Evolutionary conservation across 495 filamentous ascomycete species (phyloP).

Genomic region (Cercophora samala): DNA sequence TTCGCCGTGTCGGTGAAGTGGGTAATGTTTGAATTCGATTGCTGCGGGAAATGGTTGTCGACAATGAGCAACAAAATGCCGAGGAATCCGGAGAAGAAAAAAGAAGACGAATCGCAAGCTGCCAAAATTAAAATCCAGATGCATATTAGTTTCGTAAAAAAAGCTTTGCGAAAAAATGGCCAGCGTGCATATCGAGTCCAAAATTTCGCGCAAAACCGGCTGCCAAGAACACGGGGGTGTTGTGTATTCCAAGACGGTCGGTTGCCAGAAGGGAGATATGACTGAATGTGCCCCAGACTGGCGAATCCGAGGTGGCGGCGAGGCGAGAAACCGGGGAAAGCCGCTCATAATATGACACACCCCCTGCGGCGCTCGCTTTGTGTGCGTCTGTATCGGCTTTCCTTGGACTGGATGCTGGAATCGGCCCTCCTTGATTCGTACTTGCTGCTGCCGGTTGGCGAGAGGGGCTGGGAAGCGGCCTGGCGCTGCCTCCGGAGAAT

Average conservation of each 20-base stretch:
- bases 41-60: constrained; percentile 18
- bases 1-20: constrained; percentile 32
- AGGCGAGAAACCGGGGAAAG: neutral
- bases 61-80: constrained; percentile 25
- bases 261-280: neutral
- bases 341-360: constrained; percentile 40
- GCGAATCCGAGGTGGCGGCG: neutral
- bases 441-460: constrained; percentile 35
- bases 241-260: constrained; percentile 4
- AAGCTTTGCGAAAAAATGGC: constrained; percentile 15
- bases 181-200: constrained; percentile 11
- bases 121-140: constrained; percentile 10
- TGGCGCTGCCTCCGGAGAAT: constrained; percentile 80
- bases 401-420: constrained; percentile 20
- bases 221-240: constrained; percentile 4
- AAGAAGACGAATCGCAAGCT: constrained; percentile 11
- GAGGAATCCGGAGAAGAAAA: constrained; percentile 11
- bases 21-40: constrained; percentile 23
- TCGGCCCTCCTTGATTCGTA: constrained; percentile 28
- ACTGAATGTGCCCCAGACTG: neutral
- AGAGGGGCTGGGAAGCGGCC: constrained; percentile 40
- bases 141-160: constrained; percentile 4
- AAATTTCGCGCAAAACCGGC: constrained; percentile 7
- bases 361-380: constrained; percentile 24
- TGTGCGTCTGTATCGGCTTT: constrained; percentile 30